Evolutionary conservation across 352 stramenopile genomes (phyloP), one percentile per base, ranked within the genome.

Genomic region (Phytophthora podocarpi): DNA sequence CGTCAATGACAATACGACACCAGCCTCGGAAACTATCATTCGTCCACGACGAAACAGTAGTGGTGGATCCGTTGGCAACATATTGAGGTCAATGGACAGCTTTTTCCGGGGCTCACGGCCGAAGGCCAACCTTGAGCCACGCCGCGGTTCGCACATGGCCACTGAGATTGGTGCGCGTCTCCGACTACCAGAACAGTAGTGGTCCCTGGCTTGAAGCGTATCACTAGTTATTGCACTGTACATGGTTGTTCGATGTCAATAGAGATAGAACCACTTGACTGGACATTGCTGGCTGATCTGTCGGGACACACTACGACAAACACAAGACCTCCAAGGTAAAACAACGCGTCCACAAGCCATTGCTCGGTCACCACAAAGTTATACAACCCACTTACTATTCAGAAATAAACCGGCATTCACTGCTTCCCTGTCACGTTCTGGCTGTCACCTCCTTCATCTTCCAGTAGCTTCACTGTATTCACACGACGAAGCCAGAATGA

Each of bases 61-160:
- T n/a, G 71, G 63, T n/a, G 71, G 67, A 3, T 90, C 80, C 2
- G 67, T 90, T 23, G 59, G 76, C n/a, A 88, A 75, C 43, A 74
- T 89, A 21, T 56, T 91, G 47, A 86, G 78, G 53, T 88, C 78
- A 11, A 70, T 88, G 43, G 71, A 67, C 1, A 82, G 55, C 26
- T 69, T 90, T 30, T 84, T 90, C 62, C 70, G 78, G 40, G 24
- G 64, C 0, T 61, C 56, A 5, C 47, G 59, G 12, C 71, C 80
- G 27, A 73, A 82, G 5, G 43, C 26, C 8, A 71, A 67, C 11
- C 64, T 66, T 18, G 20, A 75, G 0, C 66, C 73, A 21, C 78
- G 73, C 8, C 70, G 78, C 31, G 66, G 58, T 0, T 89, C 76
- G 3, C 60, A 81, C 13, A 51, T 85, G 36, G 66, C 74, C 15